Evolutionary conservation across 1,284 basidiomycete genomes (phyloP).

Genomic region (Malassezia psittaci): DNA sequence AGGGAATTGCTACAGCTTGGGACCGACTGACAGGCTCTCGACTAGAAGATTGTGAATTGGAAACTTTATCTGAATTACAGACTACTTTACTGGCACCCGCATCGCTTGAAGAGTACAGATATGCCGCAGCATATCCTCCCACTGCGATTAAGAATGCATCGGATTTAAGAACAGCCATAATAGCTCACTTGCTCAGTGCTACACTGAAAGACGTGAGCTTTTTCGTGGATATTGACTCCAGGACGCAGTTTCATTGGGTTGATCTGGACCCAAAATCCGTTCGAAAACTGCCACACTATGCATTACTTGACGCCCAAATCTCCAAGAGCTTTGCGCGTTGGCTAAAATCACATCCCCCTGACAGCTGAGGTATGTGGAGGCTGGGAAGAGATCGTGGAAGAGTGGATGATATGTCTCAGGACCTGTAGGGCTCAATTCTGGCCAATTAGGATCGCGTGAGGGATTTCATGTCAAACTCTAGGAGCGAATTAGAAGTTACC

Average conservation of each 20-base stretch:
- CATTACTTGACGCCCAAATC: not conserved
- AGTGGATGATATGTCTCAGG: too few species aligned
- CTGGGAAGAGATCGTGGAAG: too few species aligned
- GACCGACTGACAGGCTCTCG: not conserved
- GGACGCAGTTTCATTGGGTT: not conserved
- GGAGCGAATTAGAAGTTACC: too few species aligned
- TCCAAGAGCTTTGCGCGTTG: not conserved
- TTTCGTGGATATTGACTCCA: not conserved
- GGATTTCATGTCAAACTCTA: too few species aligned
- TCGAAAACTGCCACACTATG: not conserved
- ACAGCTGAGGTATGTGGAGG: not conserved
- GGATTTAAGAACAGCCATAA: not conserved
- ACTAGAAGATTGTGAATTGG: not conserved
- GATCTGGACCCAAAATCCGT: conserved; percentile 11
- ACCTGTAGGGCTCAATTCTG: too few species aligned
- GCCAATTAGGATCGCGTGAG: too few species aligned
- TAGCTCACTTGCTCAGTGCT: conserved; percentile 2
- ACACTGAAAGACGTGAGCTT: conserved; percentile 13
- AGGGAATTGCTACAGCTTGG: conserved; percentile 7
- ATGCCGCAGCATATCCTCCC: not conserved
- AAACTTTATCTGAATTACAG: not conserved
- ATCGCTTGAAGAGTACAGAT: not conserved
- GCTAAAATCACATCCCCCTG: not conserved
- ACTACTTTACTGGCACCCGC: not conserved
- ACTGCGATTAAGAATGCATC: not conserved